Base-by-base conservation (phyloP, 148 eudicot species). In the Limonium bicolor region DNA sequence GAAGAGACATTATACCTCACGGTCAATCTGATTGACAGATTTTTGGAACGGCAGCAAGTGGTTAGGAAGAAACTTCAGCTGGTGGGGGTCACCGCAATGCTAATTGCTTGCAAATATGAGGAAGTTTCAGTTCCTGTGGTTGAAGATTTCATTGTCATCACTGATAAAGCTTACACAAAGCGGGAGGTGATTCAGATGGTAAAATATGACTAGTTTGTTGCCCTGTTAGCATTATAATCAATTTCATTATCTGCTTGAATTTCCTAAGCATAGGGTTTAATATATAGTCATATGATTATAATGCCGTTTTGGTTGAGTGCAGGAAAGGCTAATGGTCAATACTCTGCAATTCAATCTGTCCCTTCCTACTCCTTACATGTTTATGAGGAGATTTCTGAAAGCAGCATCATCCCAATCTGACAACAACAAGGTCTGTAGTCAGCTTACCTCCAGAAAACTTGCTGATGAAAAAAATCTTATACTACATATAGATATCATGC, bases 1-100 rank as follows among this genome's bases (percentile, higher is more conserved):
- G 90, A 87, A 20, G 96, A 87, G 77, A 82, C 96, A 4, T 48
- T 87, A 13, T 87, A 66, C 51, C 70, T 87, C 15, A 87, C 90
- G 1, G 80, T 87, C 23, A 78, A 72, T 54, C 70, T 87, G 40
- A 71, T 87, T 16, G 96, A 87, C 61, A 65, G 94, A 50, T 87
- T 87, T 51, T 43, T 87, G 50, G 71, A 82, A 5, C 36, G 61
- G 39, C 69, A 64, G 25, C 56, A 71, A 0, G 76, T 82, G 14
- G 66, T 67, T 42, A 67, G 96, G 53, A 82, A 73, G 66, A 87
- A 76, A 50, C 76, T 87, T 27, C 96, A 87, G 64, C 72, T 87
- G 4, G 90, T 82, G 30, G 96, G 96, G 7, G 64, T 79, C 4
- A 79, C 90, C 2, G 96, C 96, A 22, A 57, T 82, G 94, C 94